Base-by-base conservation (phyloP, 2,329 filamentous ascomycete genomes). In the Metarhizium sp. region DNA sequence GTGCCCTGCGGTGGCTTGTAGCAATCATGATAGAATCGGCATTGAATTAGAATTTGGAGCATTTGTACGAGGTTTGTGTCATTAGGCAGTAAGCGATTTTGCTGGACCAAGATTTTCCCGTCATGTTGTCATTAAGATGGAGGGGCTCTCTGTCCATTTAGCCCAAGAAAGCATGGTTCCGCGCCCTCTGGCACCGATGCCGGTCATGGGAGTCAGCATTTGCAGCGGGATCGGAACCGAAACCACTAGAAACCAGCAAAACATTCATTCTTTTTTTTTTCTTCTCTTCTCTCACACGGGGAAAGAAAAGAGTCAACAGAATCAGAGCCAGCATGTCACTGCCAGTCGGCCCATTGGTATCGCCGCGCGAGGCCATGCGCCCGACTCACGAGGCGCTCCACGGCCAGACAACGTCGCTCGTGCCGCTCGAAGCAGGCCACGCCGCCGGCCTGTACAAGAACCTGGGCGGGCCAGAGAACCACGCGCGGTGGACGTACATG, bases 401-500 rank as follows among this genome's bases (percentile, higher is more conserved):
- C 25, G 71, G 71, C 6, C 59, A 54, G 1, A 66, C 67, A 54
- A 69, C 67, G 1, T 62, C 67, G 0, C 60, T 72, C 11, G 60
- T 68, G 2, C 67, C 66, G 0, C 55, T 72, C 1, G 38, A 59
- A 2, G 50, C 58, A 0, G 57, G 58, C 14, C 69, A 73, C 29
- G 63, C 67, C 0, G 42, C 61, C 4, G 50, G 61, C 2, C 62
- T 67, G 4, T 72, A 62, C 61, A 61, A 61, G 40, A 64, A 72
- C 47, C 63, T 73, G 2, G 69, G 68, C 1, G 63, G 69, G 4
- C 56, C 60, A 0, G 61, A 64, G 10, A 71, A 72, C 4, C 60
- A 58, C 0, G 57, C 62, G 34, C 62, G 62, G 1, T 73, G 71
- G 71, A 69, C 67, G 0, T 71, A 71, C 30, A 62, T 73, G 60